Evolutionary conservation across 163 green algal genomes (phyloP), one percentile per base, ranked within the genome.

Genomic region (Botryococcus braunii): DNA sequence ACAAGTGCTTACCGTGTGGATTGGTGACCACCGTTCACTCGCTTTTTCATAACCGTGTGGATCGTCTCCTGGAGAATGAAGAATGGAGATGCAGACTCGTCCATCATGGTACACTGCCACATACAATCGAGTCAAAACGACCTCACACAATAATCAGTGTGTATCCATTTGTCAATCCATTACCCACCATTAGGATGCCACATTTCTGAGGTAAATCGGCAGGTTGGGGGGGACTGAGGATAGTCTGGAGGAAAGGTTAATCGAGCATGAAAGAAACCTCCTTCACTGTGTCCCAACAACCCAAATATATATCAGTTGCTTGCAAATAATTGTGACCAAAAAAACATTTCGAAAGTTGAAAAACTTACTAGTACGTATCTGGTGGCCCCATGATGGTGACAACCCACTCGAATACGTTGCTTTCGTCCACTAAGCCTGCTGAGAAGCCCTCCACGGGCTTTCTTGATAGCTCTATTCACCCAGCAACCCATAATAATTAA

Each of bases 361-460:
- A 67, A 17, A 77, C 88, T 82, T 70, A 95, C 88, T 98, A 99
- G 0, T 97, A 77, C 0, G 95, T 99, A 61, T 99, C 95, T 52
- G 93, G 92, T 29, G 95, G 95, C 2, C 95, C 95, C 65, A 99
- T 96, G 60, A 99, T 90, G n/a, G 91, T 98, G 35, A 99, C 83
- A 49, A 90, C 76, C 95, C 95, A 99, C 77, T 99, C 92, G 68
- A 98, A 98, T 1, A 99, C 69, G 76, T 98, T 97, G 62, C 75
- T 77, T 65, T 99, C 95, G 68, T 98, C 91, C 34, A 95, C 86
- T 8, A 99, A 79, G 0, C 95, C 95, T n/a, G 95, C 95, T 1
- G 91, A 97, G 75, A 99, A 99, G 39, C 95, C 95, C 21, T 99
- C 95, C 31, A 99, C 94, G 7, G 95, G 95, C 37, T 95, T 89